These are phyloP conservation scores for Microdochium nivale DNA, from an alignment of 2,329 filamentous ascomycete genomes.

Conservation along the genomic window DNA sequence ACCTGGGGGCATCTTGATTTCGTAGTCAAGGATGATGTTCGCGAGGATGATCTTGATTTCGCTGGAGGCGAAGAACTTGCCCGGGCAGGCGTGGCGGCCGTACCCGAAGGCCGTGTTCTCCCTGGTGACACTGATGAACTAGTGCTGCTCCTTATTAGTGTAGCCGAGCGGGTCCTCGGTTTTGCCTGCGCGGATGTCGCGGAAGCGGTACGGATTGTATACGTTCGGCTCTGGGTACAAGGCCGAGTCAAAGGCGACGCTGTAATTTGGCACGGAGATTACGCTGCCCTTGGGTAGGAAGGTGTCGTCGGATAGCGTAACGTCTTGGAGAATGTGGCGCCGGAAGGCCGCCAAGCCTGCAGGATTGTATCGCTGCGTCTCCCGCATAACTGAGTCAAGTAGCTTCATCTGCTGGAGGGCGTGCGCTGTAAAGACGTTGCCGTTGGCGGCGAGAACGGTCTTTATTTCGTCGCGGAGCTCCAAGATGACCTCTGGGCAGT, in stretches of 20 bases:
- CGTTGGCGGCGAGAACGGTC: slow-evolving; percentile 21
- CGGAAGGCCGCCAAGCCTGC: slow-evolving; percentile 28
- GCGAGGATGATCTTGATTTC: slow-evolving; percentile 34
- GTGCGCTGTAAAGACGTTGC: slow-evolving; percentile 19
- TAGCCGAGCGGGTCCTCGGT: slow-evolving; percentile 13
- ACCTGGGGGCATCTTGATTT: slow-evolving; percentile 17
- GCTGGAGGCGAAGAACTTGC: slow-evolving; percentile 32
- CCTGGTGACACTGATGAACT: slow-evolving; percentile 28
- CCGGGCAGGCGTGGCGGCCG: slow-evolving; percentile 28
- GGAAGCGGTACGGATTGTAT: slow-evolving; percentile 27
- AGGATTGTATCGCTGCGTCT: slow-evolving; percentile 19
- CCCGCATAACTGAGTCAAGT: slow-evolving; percentile 25
- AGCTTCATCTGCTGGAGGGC: slow-evolving; percentile 28
- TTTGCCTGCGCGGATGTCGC: slow-evolving; percentile 17
- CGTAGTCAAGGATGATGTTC: slow-evolving; percentile 27
- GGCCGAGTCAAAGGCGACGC: slow-evolving; percentile 18
- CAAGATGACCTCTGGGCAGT: slow-evolving; percentile 32
- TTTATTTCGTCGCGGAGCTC: slow-evolving; percentile 41
- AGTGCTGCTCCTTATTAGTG: slow-evolving; percentile 23
- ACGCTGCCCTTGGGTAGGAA: slow-evolving; percentile 28
- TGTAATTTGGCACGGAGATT: slow-evolving; percentile 23
- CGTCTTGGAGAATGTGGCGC: slow-evolving; percentile 34
- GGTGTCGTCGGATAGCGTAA: slow-evolving; percentile 40
- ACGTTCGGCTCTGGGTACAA: slow-evolving; percentile 16
- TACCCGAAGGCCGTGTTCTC: slow-evolving; percentile 27